These are phyloP conservation scores for Ambrosia trifida DNA, from an alignment of 129 eudicot genomes.

Conservation along the genomic window DNA sequence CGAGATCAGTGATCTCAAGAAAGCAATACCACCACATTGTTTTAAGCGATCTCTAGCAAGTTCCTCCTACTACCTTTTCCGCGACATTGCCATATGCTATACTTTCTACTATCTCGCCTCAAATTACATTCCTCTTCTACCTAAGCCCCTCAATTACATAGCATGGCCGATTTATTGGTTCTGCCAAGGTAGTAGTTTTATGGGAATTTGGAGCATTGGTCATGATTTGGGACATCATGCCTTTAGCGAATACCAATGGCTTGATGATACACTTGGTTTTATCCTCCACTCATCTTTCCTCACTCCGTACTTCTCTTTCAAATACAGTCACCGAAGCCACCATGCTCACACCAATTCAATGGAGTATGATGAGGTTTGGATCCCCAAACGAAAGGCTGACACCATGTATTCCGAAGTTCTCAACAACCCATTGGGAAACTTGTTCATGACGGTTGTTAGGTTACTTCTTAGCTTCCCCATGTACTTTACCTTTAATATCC, in stretches of 20 bases:
- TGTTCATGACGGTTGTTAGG: conserved; percentile 29
- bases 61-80: conserved; percentile 30
- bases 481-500: conserved; percentile 47
- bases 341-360: conserved; percentile 43
- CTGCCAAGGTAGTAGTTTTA: conserved; percentile 25
- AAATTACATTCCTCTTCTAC: conserved; percentile 27
- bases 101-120: conserved; percentile 31
- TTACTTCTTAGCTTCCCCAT: conserved; percentile 39
- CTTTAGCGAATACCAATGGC: conserved; percentile 28
- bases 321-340: conserved; percentile 41
- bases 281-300: conserved; percentile 26
- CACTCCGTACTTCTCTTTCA: conserved; percentile 42
- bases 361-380: conserved; percentile 29
- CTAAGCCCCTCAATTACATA: conserved; percentile 18
- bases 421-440: conserved; percentile 32
- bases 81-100: conserved; percentile 22
- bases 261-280: conserved; percentile 32
- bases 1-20: conserved; percentile 32
- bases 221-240: conserved; percentile 37
- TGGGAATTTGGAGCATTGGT: conserved; percentile 37
- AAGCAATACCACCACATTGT: conserved; percentile 44
- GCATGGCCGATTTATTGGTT: conserved; percentile 41
- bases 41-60: conserved; percentile 31
- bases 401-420: conserved; percentile 19
- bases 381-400: conserved; percentile 28